Conservation (phyloP, 495 filamentous ascomycete genomes). For the Penicillium tannophilum region DNA sequence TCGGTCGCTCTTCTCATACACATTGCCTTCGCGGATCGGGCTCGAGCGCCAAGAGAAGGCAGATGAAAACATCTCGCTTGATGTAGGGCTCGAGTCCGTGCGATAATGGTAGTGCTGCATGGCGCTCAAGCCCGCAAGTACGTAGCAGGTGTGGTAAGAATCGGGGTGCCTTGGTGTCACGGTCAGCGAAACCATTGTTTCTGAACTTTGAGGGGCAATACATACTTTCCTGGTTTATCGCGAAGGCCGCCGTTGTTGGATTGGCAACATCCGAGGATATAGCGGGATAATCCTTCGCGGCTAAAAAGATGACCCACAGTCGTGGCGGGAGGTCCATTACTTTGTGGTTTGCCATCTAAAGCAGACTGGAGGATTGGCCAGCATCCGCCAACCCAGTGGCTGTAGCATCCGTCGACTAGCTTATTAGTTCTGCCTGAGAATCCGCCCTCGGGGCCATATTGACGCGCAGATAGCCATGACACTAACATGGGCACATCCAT, state of each 20-base stretch:
- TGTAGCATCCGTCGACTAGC: conserved; percentile 96
- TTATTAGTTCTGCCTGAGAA: conserved; percentile 96
- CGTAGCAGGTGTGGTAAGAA: conserved; percentile 90
- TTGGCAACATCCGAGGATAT: conserved; percentile 89
- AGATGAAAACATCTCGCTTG: conserved; percentile 44
- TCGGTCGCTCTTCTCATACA: conserved; percentile 52
- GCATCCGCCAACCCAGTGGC: conserved; percentile 94
- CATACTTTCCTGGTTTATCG: conserved; percentile 91
- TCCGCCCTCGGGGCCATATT: conserved; percentile 90
- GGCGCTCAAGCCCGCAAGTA: conserved; percentile 80
- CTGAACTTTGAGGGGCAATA: conserved; percentile 18
- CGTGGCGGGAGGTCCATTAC: conserved; percentile 19
- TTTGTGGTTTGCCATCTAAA: conserved; percentile 52
- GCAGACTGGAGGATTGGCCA: conserved; percentile 90
- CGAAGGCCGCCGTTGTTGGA: conserved; percentile 76
- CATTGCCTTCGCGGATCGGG: conserved; percentile 46
- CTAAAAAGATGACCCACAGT: conserved; percentile 65
- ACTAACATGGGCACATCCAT: conserved; percentile 77
- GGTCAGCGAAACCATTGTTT: conserved; percentile 16
- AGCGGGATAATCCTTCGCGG: conserved; percentile 80
- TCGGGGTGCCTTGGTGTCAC: conserved; percentile 63
- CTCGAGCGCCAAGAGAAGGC: conserved; percentile 68
- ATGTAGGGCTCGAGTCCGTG: conserved; percentile 38
- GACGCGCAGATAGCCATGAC: conserved; percentile 84
- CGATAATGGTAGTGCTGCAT: conserved; percentile 77